Evolutionary conservation across 768 basidiomycete species (phyloP).

Genomic region (Phaffia tasmanica): DNA sequence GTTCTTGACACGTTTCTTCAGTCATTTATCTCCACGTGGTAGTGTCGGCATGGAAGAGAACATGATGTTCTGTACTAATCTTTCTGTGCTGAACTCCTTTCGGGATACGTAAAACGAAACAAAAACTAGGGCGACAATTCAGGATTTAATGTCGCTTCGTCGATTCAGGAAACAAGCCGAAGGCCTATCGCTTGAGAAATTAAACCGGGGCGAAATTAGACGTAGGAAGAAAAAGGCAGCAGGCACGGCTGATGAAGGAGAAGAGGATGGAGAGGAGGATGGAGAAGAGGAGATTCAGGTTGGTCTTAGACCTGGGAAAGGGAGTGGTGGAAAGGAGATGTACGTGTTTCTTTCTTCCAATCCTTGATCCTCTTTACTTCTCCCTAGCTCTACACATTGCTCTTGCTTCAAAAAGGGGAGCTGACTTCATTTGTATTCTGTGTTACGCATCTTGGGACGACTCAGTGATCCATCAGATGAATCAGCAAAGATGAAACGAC

Average conservation of each 20-base stretch:
- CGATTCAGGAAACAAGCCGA: conserved; percentile 34
- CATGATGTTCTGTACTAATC: neutral
- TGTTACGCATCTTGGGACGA: conserved; percentile 28
- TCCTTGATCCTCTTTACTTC: neutral
- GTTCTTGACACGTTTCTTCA: conserved; percentile 11
- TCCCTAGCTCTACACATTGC: neutral
- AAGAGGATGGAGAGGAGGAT: conserved; percentile 37
- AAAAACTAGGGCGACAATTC: conserved; percentile 28
- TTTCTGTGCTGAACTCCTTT: neutral
- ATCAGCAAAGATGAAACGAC: conserved; percentile 27
- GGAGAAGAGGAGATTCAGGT: conserved; percentile 48
- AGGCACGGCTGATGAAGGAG: conserved; percentile 39
- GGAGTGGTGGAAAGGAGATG: conserved; percentile 18
- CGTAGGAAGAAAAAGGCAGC: conserved; percentile 48
- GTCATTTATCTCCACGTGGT: neutral
- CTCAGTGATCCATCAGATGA: conserved; percentile 16
- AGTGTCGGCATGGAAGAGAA: neutral
- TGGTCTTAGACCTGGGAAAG: conserved; percentile 25
- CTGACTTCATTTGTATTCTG: conserved; percentile 59
- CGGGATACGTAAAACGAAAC: neutral
- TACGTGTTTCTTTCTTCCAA: neutral
- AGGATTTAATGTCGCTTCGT: conserved; percentile 20
- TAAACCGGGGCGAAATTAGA: conserved; percentile 65
- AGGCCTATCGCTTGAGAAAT: conserved; percentile 74
- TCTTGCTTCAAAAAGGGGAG: conserved; percentile 41